Conservation (phyloP, 179 eudicot species). For the Drosera spatulata region DNA sequence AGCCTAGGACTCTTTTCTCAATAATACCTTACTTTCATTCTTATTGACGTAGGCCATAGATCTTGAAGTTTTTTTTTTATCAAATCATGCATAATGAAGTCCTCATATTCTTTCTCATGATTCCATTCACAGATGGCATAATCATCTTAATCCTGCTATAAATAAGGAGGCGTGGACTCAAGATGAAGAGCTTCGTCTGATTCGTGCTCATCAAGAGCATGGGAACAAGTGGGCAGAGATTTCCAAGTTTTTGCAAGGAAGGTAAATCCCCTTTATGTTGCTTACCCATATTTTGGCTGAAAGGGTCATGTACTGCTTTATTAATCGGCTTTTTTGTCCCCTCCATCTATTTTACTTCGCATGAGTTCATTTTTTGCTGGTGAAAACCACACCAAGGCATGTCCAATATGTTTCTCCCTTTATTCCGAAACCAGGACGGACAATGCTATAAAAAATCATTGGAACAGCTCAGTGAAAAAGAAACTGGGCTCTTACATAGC, state of each 20-base stretch:
- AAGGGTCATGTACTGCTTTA: too few relatives aligned
- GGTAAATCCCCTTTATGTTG: slow-evolving; percentile 28
- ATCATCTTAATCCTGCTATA: slow-evolving; percentile 94
- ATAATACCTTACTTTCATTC: too few relatives aligned
- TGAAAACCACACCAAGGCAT: too few relatives aligned
- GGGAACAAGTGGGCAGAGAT: slow-evolving; percentile 99
- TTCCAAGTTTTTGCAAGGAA: slow-evolving; percentile 82
- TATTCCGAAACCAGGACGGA: slow-evolving; percentile 58
- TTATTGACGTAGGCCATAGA: too few relatives aligned
- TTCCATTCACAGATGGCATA: slow-evolving; percentile 69
- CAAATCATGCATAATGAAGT: too few relatives aligned
- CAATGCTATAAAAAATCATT: slow-evolving; percentile 94
- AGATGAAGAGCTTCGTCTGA: slow-evolving; percentile 80
- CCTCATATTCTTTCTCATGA: background rate
- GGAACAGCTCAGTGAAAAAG: slow-evolving; percentile 98
- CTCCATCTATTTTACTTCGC: too few relatives aligned
- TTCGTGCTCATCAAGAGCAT: slow-evolving; percentile 79
- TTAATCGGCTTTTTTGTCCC: too few relatives aligned
- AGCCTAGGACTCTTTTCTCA: too few relatives aligned
- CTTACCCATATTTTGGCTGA: too few relatives aligned
- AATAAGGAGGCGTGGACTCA: slow-evolving; percentile 98
- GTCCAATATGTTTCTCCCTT: background rate
- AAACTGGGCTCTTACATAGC: slow-evolving; percentile 74
- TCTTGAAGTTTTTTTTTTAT: too few relatives aligned
- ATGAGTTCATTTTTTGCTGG: background rate